Base-by-base conservation (phyloP, 768 basidiomycete species). In the Suillus cothurnatus region DNA sequence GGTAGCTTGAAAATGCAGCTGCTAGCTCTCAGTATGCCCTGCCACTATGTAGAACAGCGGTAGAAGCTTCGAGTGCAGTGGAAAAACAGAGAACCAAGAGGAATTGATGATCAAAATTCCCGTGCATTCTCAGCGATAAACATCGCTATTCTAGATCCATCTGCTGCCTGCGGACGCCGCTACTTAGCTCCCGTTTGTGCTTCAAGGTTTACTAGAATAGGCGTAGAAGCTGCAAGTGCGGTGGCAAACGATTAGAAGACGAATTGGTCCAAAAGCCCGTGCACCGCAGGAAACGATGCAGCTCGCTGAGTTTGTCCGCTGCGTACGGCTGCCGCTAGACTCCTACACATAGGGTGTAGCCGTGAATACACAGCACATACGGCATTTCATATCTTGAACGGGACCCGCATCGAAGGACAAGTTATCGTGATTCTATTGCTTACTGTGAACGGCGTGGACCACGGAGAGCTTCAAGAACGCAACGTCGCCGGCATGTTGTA, bases 331-430 rank as follows among this genome's bases (percentile, higher is more conserved):
- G 26, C 58, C 26, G 39, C 26, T 41, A 59, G 19, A 19, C 19
- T 23, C 17, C 57, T 41, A 38, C 23, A 9, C 23, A 38, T 26
- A 21, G 15, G 36, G 36, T 57, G 36, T 26, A 38, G 36, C 34
- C 7, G 26, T 57, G 56, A 58, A 58, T 39, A 58, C 36, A 39
- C 19, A 41, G 58, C 38, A 59, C 26, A 12, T 39, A 59, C 39
- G 58, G 39, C 58, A 39, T 59, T 41, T 59, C 58, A 59, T 21
- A 41, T 59, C 7, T 59, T 59, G 11, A 31, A 28, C 34, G 39
- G 58, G 19, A 59, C 39, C 38, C 6, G 9, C 26, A 59, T 59
- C 26, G 39, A 41, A 59, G 39, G 58, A 28, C 58, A 28, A 39
- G 26, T 3, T 59, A 38, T 39, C 23, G 26, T 12, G 19, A 59